Evolutionary conservation across 1,139 yeast species (phyloP), one percentile per base, ranked within the genome.

Genomic region (Pichia sp.): DNA sequence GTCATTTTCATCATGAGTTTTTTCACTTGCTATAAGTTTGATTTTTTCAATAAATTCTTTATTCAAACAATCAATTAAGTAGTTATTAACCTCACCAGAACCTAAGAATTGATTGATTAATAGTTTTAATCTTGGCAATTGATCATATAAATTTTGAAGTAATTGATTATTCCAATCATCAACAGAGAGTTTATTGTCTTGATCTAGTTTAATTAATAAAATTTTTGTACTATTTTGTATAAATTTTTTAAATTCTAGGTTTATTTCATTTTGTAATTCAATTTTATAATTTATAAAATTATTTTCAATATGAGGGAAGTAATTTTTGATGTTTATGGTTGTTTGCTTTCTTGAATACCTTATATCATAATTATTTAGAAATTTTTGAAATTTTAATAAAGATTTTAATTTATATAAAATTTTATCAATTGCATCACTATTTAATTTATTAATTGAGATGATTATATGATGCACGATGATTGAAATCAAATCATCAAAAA

Each of bases 401-500:
- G 90, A 89, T 64, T 83, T 84, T 61, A 91, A 73, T 58, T 85
- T 79, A 58, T 83, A 85, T 44, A 91, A 70, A 55, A 80, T 79
- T 0, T 87, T 77, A 59, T 85, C 93, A 49, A 75, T 61, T 7
- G 49, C 33, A 55, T 76, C 69, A 56, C 70, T 55, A 1, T 66
- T 71, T 58, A 77, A 79, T 9, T 87, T 87, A 61, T 63, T 71
- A 66, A 76, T 74, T 33, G 81, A 86, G 49, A 71, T 66, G 42
- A 91, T 77, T 60, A 95, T 85, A 47, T 86, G 80, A 63, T 88
- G 96, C 7, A 91, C 88, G 53, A 89, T 83, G 52, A 86, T 81
- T 65, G 90, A 96, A 0, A 97, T 96, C 57, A 91, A 70, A 63
- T 89, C 96, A 63, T 90, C 96, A 70, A 91, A 91, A 1, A 90